Conservation (phyloP, 2,329 filamentous ascomycete species). For the Coniochaeta hoffmannii region DNA sequence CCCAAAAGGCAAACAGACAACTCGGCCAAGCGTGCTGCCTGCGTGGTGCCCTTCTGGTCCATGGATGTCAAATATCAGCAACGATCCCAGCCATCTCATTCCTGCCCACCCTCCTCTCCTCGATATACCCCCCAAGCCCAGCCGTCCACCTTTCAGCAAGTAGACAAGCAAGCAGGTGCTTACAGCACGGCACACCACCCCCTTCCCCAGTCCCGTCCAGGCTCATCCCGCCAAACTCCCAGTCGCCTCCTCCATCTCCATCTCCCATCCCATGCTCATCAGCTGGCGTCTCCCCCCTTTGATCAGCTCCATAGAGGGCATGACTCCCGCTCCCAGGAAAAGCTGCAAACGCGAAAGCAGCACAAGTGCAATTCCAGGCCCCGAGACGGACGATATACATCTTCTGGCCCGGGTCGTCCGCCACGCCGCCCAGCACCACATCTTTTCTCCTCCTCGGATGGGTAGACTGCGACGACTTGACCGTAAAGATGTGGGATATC, state of each 20-base stretch:
- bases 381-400: slow-evolving; percentile 64
- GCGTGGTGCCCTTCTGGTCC: slow-evolving; percentile 6
- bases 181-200: slow-evolving; percentile 57
- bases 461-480: background rate
- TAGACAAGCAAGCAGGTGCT: slow-evolving; percentile 81
- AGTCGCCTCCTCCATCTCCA: background rate
- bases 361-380: slow-evolving; percentile 87
- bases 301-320: background rate
- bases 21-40: too few species aligned
- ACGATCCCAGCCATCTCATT: slow-evolving; percentile 70
- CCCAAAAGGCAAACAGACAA: too few species aligned
- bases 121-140: slow-evolving; percentile 49
- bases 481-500: background rate
- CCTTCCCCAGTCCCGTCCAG: slow-evolving; percentile 23
- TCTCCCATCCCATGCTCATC: background rate
- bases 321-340: slow-evolving; percentile 38
- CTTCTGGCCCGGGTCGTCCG: slow-evolving; percentile 8
- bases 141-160: slow-evolving; percentile 58
- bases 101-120: slow-evolving; percentile 43
- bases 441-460: slow-evolving; percentile 10
- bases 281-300: background rate
- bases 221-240: slow-evolving; percentile 42
- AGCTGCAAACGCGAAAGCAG: slow-evolving; percentile 69
- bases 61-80: slow-evolving; percentile 16
- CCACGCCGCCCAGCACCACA: background rate